phyloP scores from a whole-genome alignment of 192 early-diverging fungal species.

The Lobosporangium transversale region DNA sequence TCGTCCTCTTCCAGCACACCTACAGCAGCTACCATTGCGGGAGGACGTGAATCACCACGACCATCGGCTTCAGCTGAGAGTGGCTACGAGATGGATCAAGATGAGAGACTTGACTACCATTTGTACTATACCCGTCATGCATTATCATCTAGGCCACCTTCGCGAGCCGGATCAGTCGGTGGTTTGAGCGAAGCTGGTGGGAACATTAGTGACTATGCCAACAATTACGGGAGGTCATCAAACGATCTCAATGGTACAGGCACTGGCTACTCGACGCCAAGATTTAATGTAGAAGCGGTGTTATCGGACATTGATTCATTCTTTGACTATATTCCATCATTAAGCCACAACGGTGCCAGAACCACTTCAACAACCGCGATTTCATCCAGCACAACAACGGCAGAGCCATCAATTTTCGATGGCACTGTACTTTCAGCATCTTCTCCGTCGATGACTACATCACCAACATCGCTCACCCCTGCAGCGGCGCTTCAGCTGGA shows the following conservation, averaged over 20 bases:
- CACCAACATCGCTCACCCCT: background rate
- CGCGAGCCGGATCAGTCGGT: conserved; percentile 40
- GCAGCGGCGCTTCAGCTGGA: background rate
- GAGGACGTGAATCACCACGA: conserved; percentile 23
- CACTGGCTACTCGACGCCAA: conserved; percentile 25
- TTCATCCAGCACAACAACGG: background rate
- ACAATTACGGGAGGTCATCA: conserved; percentile 22
- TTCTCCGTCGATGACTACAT: background rate
- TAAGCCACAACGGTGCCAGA: background rate
- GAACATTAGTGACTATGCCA: conserved; percentile 18
- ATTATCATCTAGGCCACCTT: conserved; percentile 41
- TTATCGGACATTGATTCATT: conserved; percentile 49
- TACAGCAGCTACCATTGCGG: conserved; percentile 2
- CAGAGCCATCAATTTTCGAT: conserved; percentile 42
- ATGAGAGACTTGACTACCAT: conserved; percentile 50
- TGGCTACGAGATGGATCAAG: conserved; percentile 52
- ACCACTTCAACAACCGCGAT: conserved; percentile 13
- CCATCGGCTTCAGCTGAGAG: background rate
- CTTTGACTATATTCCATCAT: conserved; percentile 41
- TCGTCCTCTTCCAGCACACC: conserved; percentile 19
- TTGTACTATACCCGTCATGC: conserved; percentile 53
- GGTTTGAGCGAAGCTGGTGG: conserved; percentile 25
- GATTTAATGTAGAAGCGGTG: conserved; percentile 46
- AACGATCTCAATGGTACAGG: conserved; percentile 6
- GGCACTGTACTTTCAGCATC: background rate